Percentiles rank a stretch among this genome's conserved stretches.
Conservation (phyloP, 2,329 filamentous ascomycete genomes). For the Diplodia scrobiculata region DNA sequence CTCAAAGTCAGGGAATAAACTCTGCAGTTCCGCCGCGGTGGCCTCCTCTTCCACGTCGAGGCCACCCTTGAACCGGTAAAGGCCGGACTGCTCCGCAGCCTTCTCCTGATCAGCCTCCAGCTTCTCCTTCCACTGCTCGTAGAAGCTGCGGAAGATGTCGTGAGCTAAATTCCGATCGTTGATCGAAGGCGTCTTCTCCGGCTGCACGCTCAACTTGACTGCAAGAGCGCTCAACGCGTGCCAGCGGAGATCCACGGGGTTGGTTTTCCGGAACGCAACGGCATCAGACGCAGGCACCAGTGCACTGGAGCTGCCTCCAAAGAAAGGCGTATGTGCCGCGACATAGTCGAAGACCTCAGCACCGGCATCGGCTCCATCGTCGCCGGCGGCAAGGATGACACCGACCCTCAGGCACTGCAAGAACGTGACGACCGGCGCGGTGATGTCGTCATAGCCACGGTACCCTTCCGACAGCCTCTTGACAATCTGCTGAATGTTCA, state of each 20-base stretch:
- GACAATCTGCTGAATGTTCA: conserved; percentile 69
- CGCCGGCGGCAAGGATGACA: conserved; percentile 60
- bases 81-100: conserved; percentile 69
- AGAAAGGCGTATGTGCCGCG: conserved; percentile 39
- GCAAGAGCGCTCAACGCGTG: conserved; percentile 40
- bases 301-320: conserved; percentile 33
- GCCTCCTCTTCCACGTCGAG: conserved; percentile 74
- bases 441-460: conserved; percentile 81
- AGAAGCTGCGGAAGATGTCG: conserved; percentile 70
- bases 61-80: conserved; percentile 82
- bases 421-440: conserved; percentile 74
- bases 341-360: conserved; percentile 36
- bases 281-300: conserved; percentile 11
- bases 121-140: conserved; percentile 76
- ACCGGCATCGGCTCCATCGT: conserved; percentile 31
- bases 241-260: conserved; percentile 42
- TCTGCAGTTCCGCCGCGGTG: conserved; percentile 72
- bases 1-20: conserved; percentile 79
- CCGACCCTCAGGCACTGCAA: conserved; percentile 78
- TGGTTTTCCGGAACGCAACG: conserved; percentile 33
- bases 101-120: conserved; percentile 75
- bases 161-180: conserved; percentile 56
- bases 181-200: neutral
- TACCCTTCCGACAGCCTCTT: conserved; percentile 70
- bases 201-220: conserved; percentile 33